Evolutionary conservation across 2,329 filamentous ascomycete genomes (phyloP).

Genomic region (Reticulascus tulasneorum): DNA sequence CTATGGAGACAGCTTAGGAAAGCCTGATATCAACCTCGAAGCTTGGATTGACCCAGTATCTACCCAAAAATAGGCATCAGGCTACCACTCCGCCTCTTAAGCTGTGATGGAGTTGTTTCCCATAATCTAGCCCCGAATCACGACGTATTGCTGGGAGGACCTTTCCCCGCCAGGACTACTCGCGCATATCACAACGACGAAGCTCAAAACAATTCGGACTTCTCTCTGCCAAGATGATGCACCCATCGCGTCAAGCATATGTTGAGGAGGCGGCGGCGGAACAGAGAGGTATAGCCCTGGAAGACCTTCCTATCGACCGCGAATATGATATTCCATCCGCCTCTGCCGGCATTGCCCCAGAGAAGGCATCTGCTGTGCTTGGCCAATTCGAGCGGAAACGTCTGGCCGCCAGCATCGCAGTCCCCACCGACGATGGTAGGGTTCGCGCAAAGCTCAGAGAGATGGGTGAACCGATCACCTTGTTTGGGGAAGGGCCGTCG

Average conservation of each 20-base stretch:
- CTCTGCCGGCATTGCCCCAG: constrained; percentile 64
- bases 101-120: no score
- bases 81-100: no score
- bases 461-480: constrained; percentile 86
- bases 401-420: constrained; percentile 80
- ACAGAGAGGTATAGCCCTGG: constrained; percentile 39
- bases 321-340: constrained; percentile 76
- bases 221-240: constrained; percentile 54
- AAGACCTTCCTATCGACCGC: constrained; percentile 61
- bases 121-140: no score
- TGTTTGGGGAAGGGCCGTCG: constrained; percentile 85
- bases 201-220: no score
- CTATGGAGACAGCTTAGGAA: no score
- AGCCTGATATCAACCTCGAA: no score
- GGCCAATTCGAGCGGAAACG: constrained; percentile 90
- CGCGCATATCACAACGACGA: no score
- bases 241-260: constrained; percentile 88
- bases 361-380: constrained; percentile 80
- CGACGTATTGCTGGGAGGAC: no score
- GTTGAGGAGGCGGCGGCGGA: constrained; percentile 69
- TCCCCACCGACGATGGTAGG: constrained; percentile 88
- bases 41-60: no score
- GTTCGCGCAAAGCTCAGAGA: constrained; percentile 79
- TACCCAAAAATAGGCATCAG: no score
- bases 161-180: no score